Conservation (phyloP, 1,284 basidiomycete genomes). For the Moesziomyces aphidis region DNA sequence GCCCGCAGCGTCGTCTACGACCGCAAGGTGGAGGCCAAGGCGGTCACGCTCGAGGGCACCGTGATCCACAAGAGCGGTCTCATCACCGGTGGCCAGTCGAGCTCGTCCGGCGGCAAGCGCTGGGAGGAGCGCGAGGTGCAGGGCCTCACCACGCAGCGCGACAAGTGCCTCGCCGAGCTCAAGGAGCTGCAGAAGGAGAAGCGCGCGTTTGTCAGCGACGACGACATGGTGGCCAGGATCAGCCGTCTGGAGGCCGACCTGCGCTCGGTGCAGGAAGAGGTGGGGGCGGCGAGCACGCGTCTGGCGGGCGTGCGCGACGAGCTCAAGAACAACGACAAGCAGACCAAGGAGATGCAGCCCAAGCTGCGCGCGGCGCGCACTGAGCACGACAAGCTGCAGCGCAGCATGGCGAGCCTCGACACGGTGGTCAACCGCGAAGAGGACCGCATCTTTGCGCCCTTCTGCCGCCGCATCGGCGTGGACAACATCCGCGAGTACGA, state of each 20-base stretch:
- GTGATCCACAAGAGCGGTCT: slow-evolving; percentile 97
- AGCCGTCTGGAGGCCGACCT: slow-evolving; percentile 81
- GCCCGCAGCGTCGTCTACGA: slow-evolving; percentile 92
- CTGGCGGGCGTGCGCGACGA: slow-evolving; percentile 53
- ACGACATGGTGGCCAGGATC: slow-evolving; percentile 80
- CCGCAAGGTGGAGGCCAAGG: slow-evolving; percentile 94
- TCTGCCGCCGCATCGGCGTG: slow-evolving; percentile 85
- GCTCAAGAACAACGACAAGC: slow-evolving; percentile 48
- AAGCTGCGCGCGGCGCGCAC: slow-evolving; percentile 66
- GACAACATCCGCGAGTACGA: slow-evolving; percentile 92
- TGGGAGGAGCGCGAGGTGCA: slow-evolving; percentile 95
- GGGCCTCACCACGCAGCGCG: slow-evolving; percentile 76
- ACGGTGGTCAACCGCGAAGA: slow-evolving; percentile 73
- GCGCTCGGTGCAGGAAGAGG: slow-evolving; percentile 81
- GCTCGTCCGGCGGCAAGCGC: slow-evolving; percentile 69
- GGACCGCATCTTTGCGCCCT: slow-evolving; percentile 80
- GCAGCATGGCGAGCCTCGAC: slow-evolving; percentile 51
- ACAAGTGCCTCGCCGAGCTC: slow-evolving; percentile 81
- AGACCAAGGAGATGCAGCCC: slow-evolving; percentile 41
- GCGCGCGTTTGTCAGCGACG: slow-evolving; percentile 83
- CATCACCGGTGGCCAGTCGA: slow-evolving; percentile 91
- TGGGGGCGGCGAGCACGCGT: slow-evolving; percentile 68
- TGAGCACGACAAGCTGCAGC: slow-evolving; percentile 74
- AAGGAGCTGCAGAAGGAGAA: slow-evolving; percentile 84
- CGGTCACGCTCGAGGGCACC: slow-evolving; percentile 95